A percentile compares a stretch with the other conserved stretches of the same genome.
These are phyloP conservation scores for Colletotrichum noveboracense DNA, from an alignment of 2,329 filamentous ascomycete genomes.

Conservation along the genomic window DNA sequence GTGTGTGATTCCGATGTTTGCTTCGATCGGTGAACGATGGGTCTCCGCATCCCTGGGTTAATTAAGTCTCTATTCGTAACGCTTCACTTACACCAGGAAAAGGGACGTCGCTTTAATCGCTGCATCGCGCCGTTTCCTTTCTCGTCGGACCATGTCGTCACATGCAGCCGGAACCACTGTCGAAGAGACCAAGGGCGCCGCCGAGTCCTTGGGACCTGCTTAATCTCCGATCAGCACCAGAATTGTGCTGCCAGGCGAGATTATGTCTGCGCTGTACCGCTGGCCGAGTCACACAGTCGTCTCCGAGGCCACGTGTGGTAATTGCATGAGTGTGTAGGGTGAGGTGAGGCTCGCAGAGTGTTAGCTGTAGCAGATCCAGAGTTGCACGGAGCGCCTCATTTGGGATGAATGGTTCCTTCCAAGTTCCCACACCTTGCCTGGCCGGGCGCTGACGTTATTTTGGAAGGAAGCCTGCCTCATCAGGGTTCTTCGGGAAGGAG, in stretches of 20 bases:
- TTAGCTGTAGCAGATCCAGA: background rate
- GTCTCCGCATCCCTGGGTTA: background rate
- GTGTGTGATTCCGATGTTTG: background rate
- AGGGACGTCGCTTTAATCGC: background rate
- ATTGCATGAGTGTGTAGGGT: background rate
- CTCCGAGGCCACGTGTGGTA: background rate
- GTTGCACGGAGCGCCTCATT: background rate
- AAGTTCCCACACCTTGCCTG: background rate
- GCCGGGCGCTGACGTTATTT: background rate
- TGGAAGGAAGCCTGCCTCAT: background rate
- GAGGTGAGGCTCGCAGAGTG: background rate
- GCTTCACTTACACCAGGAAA: background rate
- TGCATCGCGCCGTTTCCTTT: background rate
- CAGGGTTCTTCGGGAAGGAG: background rate
- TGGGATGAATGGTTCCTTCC: background rate
- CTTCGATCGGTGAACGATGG: background rate
- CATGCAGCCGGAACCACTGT: background rate
- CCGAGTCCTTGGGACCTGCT: background rate
- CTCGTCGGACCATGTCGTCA: background rate
- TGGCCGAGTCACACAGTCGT: background rate
- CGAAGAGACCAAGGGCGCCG: background rate
- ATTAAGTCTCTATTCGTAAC: background rate
- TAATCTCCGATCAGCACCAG: constrained; percentile 12
- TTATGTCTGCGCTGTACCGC: background rate
- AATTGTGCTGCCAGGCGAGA: background rate